Percentiles rank a stretch among this genome's conserved stretches.
These are phyloP conservation scores for Microcera coccophila DNA, from an alignment of 2,329 filamentous ascomycete species.

Conservation along the genomic window DNA sequence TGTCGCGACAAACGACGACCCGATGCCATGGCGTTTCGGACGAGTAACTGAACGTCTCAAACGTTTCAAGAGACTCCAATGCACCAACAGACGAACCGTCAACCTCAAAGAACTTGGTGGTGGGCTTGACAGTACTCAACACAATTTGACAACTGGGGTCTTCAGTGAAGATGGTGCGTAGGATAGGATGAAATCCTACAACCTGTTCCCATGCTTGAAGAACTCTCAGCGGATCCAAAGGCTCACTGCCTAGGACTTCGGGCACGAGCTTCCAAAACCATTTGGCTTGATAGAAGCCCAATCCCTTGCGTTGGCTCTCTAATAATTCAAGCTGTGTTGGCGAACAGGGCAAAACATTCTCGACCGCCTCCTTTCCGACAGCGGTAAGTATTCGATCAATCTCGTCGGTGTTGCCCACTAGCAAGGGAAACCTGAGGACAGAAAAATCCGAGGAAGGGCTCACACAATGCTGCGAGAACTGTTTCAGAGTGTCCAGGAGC, in stretches of 20 bases:
- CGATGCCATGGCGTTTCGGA: slow-evolving; percentile 10
- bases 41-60: background rate
- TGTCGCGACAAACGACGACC: slow-evolving; percentile 12
- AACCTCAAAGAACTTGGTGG: background rate
- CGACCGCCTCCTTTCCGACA: too few relatives aligned
- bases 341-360: slow-evolving; percentile 29
- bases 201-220: slow-evolving; percentile 19
- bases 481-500: too few relatives aligned
- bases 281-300: slow-evolving; percentile 18
- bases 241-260: background rate
- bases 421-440: too few relatives aligned
- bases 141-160: slow-evolving; percentile 18
- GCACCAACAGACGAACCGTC: slow-evolving; percentile 2
- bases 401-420: too few relatives aligned
- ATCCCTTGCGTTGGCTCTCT: too few relatives aligned
- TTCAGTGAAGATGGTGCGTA: slow-evolving; percentile 21
- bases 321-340: too few relatives aligned
- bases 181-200: slow-evolving; percentile 16
- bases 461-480: too few relatives aligned
- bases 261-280: background rate
- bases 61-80: background rate
- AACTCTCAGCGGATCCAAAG: slow-evolving; percentile 8
- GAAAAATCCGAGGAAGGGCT: too few relatives aligned
- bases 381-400: too few relatives aligned
- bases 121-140: too few relatives aligned